Evolutionary conservation across 306 rosid species (phyloP).

Genomic region (Calophaca sinica): DNA sequence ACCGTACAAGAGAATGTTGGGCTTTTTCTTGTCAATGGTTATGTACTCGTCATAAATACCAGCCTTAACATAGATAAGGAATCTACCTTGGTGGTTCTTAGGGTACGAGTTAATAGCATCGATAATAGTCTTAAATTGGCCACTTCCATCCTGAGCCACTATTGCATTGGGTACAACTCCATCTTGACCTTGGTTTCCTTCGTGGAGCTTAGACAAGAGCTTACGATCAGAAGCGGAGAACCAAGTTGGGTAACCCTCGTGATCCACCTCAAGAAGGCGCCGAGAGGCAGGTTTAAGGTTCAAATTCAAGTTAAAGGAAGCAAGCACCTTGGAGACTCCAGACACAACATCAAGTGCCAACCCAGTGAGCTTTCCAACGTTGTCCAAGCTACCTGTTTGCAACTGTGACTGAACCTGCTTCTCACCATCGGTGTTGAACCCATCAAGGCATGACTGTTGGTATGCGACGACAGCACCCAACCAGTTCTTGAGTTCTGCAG

Average conservation of each 20-base stretch:
- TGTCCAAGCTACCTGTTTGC: conserved; percentile 25
- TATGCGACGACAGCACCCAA: conserved; percentile 63
- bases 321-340: conserved; percentile 45
- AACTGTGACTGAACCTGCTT: conserved; percentile 36
- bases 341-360: conserved; percentile 66
- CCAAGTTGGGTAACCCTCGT: conserved; percentile 64
- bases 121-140: conserved; percentile 54
- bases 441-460: conserved; percentile 63
- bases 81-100: conserved; percentile 48
- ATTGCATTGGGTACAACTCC: conserved; percentile 49
- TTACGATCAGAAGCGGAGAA: conserved; percentile 57
- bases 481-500: conserved; percentile 63
- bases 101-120: conserved; percentile 71
- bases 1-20: conserved; percentile 65
- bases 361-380: conserved; percentile 51
- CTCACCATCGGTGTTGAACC: conserved; percentile 46
- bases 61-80: conserved; percentile 66
- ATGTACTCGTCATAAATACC: conserved; percentile 66
- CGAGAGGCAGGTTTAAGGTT: conserved; percentile 48
- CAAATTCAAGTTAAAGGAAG: conserved; percentile 46
- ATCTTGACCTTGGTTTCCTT: too few species aligned
- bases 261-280: conserved; percentile 50
- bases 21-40: conserved; percentile 30
- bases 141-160: conserved; percentile 83
- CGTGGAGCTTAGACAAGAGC: conserved; percentile 42